Conservation (phyloP, 1,139 yeast species). For the Candida buenavistaensis region DNA sequence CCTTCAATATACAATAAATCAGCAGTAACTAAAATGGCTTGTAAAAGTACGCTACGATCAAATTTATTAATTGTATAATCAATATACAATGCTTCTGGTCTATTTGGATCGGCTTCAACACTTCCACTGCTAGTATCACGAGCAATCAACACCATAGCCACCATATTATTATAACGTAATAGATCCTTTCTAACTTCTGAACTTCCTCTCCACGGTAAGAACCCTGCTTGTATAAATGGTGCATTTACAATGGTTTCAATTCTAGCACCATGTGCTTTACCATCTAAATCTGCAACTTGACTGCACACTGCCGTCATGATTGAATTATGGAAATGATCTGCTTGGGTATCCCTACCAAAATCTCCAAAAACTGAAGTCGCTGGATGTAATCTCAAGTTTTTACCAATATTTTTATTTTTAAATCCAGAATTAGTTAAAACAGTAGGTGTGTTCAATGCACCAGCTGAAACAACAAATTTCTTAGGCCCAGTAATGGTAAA, state of each 20-base stretch:
- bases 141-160: slow-evolving; percentile 47
- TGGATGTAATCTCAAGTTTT: slow-evolving; percentile 57
- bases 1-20: slow-evolving; percentile 55
- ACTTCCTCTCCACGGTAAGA: slow-evolving; percentile 48
- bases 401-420: slow-evolving; percentile 54
- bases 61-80: slow-evolving; percentile 43
- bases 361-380: slow-evolving; percentile 44
- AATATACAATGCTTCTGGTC: slow-evolving; percentile 37
- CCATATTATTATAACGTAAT: slow-evolving; percentile 39
- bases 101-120: slow-evolving; percentile 34
- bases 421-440: slow-evolving; percentile 54
- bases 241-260: slow-evolving; percentile 53
- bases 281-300: slow-evolving; percentile 53
- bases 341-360: slow-evolving; percentile 34
- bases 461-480: slow-evolving; percentile 49
- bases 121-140: slow-evolving; percentile 50
- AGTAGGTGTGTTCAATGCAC: slow-evolving; percentile 54
- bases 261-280: slow-evolving; percentile 57
- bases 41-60: slow-evolving; percentile 44
- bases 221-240: slow-evolving; percentile 41
- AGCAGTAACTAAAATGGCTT: slow-evolving; percentile 43
- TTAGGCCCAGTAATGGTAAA: slow-evolving; percentile 48
- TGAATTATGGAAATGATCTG: slow-evolving; percentile 41
- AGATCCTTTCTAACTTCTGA: slow-evolving; percentile 33
- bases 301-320: slow-evolving; percentile 55